Base-by-base conservation (phyloP, 192 early-diverging fungal species). In the Ambispora gerdemannii region DNA sequence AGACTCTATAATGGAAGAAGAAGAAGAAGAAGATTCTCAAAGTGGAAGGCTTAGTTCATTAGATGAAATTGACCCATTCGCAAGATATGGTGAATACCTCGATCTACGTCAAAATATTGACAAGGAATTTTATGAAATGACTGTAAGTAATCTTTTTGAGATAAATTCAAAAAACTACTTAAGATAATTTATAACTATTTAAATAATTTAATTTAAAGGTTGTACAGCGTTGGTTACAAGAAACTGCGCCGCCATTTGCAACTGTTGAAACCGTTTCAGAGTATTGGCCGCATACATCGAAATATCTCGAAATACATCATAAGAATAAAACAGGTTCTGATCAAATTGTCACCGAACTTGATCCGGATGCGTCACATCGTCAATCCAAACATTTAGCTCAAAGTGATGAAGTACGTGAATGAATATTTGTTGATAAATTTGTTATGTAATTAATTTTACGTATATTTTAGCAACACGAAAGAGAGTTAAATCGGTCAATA, bases 401-500 rank as follows among this genome's bases (percentile, higher is more conserved):
- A 43, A 43, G 15, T 43, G 38, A 43, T 43, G 38, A 43, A 43
- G 38, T 43, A 15, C 38, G 38, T 43, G n/a, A n/a, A n/a, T n/a
- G n/a, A 43, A 43, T 43, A 43, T 43, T 43, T 43, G 38, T 43
- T 43, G 7, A 43, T 43, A 43, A 43, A 43, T 10, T 43, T 6
- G n/a, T n/a, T n/a, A n/a, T n/a, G n/a, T n/a, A n/a, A n/a, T n/a
- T n/a, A n/a, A n/a, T n/a, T n/a, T n/a, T n/a, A n/a, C n/a, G n/a
- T n/a, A n/a, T 20, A 13, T 27, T 56, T 7, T 20, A 56, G 53
- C 7, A 6, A 13, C 27, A 56, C 56, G 87, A 92, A 67, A 66
- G 72, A 0, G 74, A 84, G 2, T 67, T 93, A 53, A 72, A 86
- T 4, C 78, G 79, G 58, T 85, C 92, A 13, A 77, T 92, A 4